Evolutionary conservation across 441 rosid species (phyloP), one percentile per base, ranked within the genome.

Genomic region (Brassica balearica): DNA sequence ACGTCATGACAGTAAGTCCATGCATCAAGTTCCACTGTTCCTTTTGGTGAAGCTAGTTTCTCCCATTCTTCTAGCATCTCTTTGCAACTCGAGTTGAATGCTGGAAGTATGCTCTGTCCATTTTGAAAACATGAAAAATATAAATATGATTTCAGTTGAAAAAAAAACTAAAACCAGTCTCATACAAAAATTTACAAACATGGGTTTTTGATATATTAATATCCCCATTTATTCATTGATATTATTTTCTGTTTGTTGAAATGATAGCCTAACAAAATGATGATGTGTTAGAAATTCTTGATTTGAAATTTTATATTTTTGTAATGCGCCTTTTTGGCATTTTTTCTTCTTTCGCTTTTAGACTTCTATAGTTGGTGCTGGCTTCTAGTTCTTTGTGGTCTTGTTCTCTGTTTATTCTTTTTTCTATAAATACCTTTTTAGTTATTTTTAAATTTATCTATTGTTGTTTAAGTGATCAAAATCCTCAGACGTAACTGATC

Each of bases 11-110:
- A 78, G 59, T 72, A 75, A 70, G 82, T 66, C 84, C 84, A 82
- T 20, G 81, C 27, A 66, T 82, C 84, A 70, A 82, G 61, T 34
- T 82, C 84, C 9, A 70, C 76, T 60, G 77, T 65, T 51, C 82
- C 80, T 74, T 65, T 70, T 1, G 66, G 10, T 38, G 80, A 51
- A 9, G 71, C 66, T 41, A 78, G 6, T 8, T 5, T 74, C 15
- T 77, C 80, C 84, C 84, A 78, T 61, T 82, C 84, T 69, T 74
- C 73, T 53, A 82, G 59, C 82, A 82, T 74, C 3, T 78, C 77
- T 55, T 74, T 77, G 73, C 82, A 82, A 41, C 84, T 82, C 15
- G 22, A 15, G 61, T 65, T 69, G 15, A 78, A 78, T 68, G 84
- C 82, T 64, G 71, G 82, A 5, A 78, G 65, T 71, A 82, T 82